Base-by-base conservation (phyloP, 495 filamentous ascomycete genomes). In the Podospora conica region DNA sequence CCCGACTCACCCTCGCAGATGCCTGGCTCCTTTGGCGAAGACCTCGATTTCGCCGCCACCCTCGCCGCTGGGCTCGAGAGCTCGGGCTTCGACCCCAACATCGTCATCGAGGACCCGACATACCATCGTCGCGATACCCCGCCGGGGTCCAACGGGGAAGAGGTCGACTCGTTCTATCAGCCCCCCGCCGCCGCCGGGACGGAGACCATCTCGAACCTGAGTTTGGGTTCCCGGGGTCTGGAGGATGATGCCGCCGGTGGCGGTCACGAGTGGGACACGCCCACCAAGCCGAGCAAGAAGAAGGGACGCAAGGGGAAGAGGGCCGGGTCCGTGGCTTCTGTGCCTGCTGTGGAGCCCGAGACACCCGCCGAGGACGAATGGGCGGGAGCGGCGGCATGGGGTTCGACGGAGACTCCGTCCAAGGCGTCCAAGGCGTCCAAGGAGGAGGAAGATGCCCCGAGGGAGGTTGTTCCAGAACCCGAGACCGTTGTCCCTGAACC, bases 51-150 rank as follows among this genome's bases (percentile, higher is more conserved):
- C 58, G 84, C 87, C 20, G 89, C 89, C 24, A 85, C 82, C 10
- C 71, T 91, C n/a, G 89, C 88, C 69, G 90, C 89, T 40, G 88
- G 85, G 7, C 81, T 90, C 21, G 74, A 87, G 73, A 84, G 84
- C 6, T 82, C 85, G 60, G 89, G 89, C 0, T 92, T 92, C 65
- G 85, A 91, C 72, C 85, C 88, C 22, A 83, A 89, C 25, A 85
- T 91, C 64, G 85, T 92, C 15, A 85, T 88, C 23, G 79, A 91
- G 61, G 82, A 92, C 68, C 83, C 85, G 0, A 78, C 71, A 2
- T 92, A 86, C 64, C 85, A 85, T 56, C 81, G 80, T 23, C 84
- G 88, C 21, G 83, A 86, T 54, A 90, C 88, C 0, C 88, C 88
- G 3, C 87, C 87, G 7, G 81, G 83, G 9, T 85, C 87, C 1